Conservation (phyloP, 257 asterid species). For the Coffea eugenioides region DNA sequence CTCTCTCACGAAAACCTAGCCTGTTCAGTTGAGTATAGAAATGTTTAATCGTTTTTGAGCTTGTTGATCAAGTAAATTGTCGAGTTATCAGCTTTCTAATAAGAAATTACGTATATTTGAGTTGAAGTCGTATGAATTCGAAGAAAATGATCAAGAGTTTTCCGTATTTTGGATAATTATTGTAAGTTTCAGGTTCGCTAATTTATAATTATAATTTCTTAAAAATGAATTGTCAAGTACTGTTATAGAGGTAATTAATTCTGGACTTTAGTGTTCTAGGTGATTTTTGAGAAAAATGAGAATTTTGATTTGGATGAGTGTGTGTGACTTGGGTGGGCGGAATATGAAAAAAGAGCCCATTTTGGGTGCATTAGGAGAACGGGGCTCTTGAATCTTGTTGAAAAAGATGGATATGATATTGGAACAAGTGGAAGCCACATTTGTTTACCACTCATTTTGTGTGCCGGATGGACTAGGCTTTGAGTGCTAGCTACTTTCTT, state of each 20-base stretch:
- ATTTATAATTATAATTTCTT: no score
- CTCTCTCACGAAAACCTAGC: not conserved
- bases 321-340: no score
- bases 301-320: no score
- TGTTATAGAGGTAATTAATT: no score
- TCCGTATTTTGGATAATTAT: not conserved
- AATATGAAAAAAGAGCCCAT: no score
- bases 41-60: not conserved
- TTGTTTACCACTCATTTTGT: no score
- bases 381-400: not conserved
- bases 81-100: not conserved
- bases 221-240: no score
- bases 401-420: not conserved
- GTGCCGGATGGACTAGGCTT: not conserved
- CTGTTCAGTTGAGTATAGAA: not conserved
- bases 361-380: no score
- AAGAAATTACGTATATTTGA: not conserved
- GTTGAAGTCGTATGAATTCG: no score
- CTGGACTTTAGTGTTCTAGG: no score
- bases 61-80: not conserved
- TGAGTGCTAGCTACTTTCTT: not conserved
- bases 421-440: not conserved
- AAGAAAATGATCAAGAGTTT: not conserved
- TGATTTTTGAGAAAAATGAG: no score
- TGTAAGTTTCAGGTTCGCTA: not conserved